Conservation (phyloP, 1,284 basidiomycete species). For the Rhizoctonia solani region DNA sequence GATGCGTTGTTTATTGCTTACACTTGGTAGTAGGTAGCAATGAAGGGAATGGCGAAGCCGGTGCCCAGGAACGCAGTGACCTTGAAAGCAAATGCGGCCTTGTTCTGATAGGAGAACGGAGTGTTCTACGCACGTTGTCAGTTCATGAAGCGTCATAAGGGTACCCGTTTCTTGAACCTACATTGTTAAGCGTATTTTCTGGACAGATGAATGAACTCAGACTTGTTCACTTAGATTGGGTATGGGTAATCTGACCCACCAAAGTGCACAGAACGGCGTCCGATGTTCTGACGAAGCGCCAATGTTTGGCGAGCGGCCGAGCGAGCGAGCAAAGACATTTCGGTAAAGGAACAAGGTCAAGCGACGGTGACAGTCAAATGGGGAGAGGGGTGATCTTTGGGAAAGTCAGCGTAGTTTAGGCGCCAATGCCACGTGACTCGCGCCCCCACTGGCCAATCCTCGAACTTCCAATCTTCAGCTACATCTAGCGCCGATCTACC, state of each 20-base stretch:
- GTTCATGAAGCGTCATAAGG: neutral
- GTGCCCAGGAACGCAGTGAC: constrained; percentile 31
- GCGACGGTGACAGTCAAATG: neutral
- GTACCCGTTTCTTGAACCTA: neutral
- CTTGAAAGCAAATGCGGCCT: constrained; percentile 39
- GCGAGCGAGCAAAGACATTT: constrained; percentile 27
- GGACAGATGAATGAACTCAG: neutral
- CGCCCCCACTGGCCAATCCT: no score
- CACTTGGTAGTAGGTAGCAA: constrained; percentile 39
- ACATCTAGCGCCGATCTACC: no score
- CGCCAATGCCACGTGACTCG: neutral
- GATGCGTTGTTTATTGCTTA: neutral
- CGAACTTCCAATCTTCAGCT: no score
- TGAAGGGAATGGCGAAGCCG: constrained; percentile 40
- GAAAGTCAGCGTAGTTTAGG: neutral
- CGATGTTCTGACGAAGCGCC: constrained; percentile 14
- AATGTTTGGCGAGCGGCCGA: constrained; percentile 15
- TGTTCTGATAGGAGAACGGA: constrained; percentile 40
- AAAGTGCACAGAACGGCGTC: constrained; percentile 22
- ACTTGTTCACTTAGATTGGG: neutral
- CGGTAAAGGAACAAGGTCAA: neutral
- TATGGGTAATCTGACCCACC: neutral
- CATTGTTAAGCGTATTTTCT: constrained; percentile 26
- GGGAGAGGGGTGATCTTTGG: constrained; percentile 4
- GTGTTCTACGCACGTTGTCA: neutral